Base-by-base conservation (phyloP, 108 stramenopile genomes). In the Ochromonas danica region DNA sequence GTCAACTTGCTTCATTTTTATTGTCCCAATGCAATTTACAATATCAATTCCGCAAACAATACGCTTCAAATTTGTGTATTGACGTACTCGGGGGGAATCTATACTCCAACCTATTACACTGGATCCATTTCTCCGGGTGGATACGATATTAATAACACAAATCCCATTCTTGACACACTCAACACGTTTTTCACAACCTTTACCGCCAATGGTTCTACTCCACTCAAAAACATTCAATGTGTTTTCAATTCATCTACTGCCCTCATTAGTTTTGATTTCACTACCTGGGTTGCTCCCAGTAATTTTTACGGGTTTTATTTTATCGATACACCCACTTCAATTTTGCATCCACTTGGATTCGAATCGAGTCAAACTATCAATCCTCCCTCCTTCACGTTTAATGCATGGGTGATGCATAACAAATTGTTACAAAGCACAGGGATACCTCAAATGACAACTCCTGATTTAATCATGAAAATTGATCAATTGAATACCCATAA, bases 141-240 rank as follows among this genome's bases (percentile, higher is more conserved):
- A 57, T 57, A 57, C 51, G 51, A 57, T 57, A 57, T 57, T 57
- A 57, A 57, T 57, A 57, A 57, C 51, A 57, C 51, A 57, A 57
- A 57, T 57, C 51, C 51, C 51, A 57, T 57, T 57, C 51, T 57
- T 57, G 51, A 57, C 51, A 57, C 51, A 57, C 51, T 57, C 51
- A 57, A 57, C 51, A 57, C 51, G 51, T 57, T 57, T 57, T 57
- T 57, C 51, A 57, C 51, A 57, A 57, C 51, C 51, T 57, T 57
- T 57, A 57, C 51, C 51, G 51, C 51, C 51, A 57, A 57, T 57
- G 51, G 51, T 57, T 57, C 51, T 57, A 57, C 51, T 57, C 51
- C 51, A 57, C 51, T 57, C 51, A 57, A 57, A 57, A 57, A 57
- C 51, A 57, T 57, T 57, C 51, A 57, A 57, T 57, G 51, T 57